Base-by-base conservation (phyloP, 805 yeast genomes). In the Spathaspora hagerdaliae region DNA sequence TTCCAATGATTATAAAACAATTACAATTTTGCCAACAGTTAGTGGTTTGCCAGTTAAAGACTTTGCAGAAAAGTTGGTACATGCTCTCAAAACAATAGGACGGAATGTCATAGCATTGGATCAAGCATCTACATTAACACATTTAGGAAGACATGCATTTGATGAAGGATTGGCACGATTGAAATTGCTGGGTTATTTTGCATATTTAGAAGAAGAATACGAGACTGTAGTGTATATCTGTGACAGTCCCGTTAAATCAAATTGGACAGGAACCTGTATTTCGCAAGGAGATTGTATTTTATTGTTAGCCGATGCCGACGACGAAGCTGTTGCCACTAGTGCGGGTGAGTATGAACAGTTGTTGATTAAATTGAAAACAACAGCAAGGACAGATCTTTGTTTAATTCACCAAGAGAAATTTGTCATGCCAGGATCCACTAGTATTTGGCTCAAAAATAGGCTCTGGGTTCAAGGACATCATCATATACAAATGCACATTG, bases 241-340 rank as follows among this genome's bases (percentile, higher is more conserved):
- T 26, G 98, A 94, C 56, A 82, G 97, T 0, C 75, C 86, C 0
- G 81, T 85, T 2, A 82, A 81, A 52, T 86, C 97, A 0, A 76
- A 82, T 14, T 92, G 99, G 99, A 88, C 97, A 0, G 76, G 81
- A 7, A 88, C 97, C 0, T 94, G 98, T 62, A 85, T 92, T 36
- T 82, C 91, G 7, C 97, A 92, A 63, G 98, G 96, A 13, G 98
- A 92, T 63, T 91, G 97, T 68, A 81, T 92, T n/a, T 69, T 94
- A 31, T 68, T 94, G 13, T 64, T 94, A 12, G 97, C 97, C 0
- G 91, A 92, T 67, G 95, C 97, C 0, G 71, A 76, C 7, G 78
- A 82, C 14, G 77, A 78, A 27, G 67, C 60, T 13, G 69, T 64
- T 13, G 75, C 75, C 0, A 83, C 94, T 0, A 78, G 78, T 29